Base-by-base conservation (phyloP, 805 yeast species). In the Starmerella geochares region DNA sequence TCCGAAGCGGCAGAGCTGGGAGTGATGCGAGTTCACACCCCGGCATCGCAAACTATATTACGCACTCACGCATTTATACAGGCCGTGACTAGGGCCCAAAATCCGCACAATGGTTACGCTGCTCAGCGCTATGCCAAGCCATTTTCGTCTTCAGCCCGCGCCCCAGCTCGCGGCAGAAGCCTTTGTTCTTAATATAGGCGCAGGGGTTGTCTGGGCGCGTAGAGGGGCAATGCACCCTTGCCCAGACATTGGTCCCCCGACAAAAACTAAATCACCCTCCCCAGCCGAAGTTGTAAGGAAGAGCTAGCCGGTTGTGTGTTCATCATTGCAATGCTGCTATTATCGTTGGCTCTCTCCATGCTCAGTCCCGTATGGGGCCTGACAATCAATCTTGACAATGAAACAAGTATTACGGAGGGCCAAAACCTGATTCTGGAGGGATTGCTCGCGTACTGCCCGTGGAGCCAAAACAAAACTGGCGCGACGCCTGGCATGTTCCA, bases 401-500 rank as follows among this genome's bases (percentile, higher is more conserved):
- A 70, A 21, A 76, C 56, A 2, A 29, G 78, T 32, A 71, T 83
- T 47, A 64, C 70, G 52, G 62, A 68, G 29, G 85, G 77, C 8
- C 71, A 78, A 3, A 68, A 72, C 5, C 65, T 78, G 29, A 62
- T 82, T 20, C 72, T 79, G 14, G 64, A 70, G 21, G 92, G 90
- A 49, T 64, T 81, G 56, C 70, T 83, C 71, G 79, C 79, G 65
- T 83, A 83, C 65, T 43, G 51, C 35, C 59, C 59, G 11, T 83
- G 83, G 65, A 75, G 75, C 56, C 86, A 86, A 27, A 57, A 65
- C 54, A 64, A 73, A 31, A 65, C 72, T 38, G 96, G 96, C 31
- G 83, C 88, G 8, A 76, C 87, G 4, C 71, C 84, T 24, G 98
- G 97, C 38, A 80, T 83, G 87, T 88, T 92, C 65, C 71, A 80